A percentile compares a stretch with the other conserved stretches of the same genome.
phyloP scores from a whole-genome alignment of 2,329 filamentous ascomycete genomes.

The Trichoderma harzianum region DNA sequence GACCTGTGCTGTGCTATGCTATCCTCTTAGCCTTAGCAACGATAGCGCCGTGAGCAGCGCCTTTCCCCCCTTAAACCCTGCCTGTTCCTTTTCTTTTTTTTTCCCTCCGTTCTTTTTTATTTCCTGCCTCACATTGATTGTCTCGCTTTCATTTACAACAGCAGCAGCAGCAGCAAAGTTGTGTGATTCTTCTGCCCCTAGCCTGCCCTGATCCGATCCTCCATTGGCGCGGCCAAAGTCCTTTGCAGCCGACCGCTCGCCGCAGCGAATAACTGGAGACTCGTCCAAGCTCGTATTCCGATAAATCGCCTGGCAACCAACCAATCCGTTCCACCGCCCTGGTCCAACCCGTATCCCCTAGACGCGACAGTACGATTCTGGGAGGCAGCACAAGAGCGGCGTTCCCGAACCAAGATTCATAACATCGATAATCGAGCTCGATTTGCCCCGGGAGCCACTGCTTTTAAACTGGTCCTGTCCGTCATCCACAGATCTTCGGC shows the following conservation, averaged over 20 bases:
- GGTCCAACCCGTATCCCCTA: slow-evolving; percentile 24
- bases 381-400: slow-evolving; percentile 18
- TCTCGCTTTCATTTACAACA: not conserved
- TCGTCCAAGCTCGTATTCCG: slow-evolving; percentile 29
- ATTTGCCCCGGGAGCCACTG: not conserved
- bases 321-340: slow-evolving; percentile 30
- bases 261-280: slow-evolving; percentile 20
- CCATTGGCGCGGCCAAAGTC: slow-evolving; percentile 10
- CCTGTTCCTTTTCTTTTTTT: not conserved
- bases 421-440: slow-evolving; percentile 2
- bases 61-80: slow-evolving; percentile 8
- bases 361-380: slow-evolving; percentile 22
- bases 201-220: not conserved
- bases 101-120: not conserved
- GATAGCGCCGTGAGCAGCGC: slow-evolving; percentile 3
- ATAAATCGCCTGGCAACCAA: slow-evolving; percentile 26
- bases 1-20: not conserved
- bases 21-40: not conserved
- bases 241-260: slow-evolving; percentile 7
- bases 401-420: slow-evolving; percentile 14
- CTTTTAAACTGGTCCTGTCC: slow-evolving; percentile 11
- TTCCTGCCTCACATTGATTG: not conserved
- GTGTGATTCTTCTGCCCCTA: slow-evolving; percentile 6
- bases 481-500: slow-evolving; percentile 15
- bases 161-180: not conserved